Base-by-base conservation (phyloP, 2,329 filamentous ascomycete species). In the Diaporthe batatas region DNA sequence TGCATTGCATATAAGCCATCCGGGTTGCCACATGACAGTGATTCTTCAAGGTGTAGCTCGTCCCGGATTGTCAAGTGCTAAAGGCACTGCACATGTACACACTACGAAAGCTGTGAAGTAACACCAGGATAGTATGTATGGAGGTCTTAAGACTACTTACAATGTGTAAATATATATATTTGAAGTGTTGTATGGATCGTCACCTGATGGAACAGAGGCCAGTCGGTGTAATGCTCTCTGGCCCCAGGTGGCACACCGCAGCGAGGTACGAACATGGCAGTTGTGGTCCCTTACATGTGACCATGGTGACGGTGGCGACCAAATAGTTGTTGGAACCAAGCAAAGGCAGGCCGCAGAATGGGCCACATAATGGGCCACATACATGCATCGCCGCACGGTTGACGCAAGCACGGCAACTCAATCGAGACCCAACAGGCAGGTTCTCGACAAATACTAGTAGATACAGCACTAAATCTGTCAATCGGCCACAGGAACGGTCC, bases 401-500 rank as follows among this genome's bases (percentile, higher is more conserved):
- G 47, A 67, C 32, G 62, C 62, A 67, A 53, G 62, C 21, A 51
- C 44, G 62, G 62, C 62, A 65, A 42, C 42, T 47, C 49, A 23
- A 51, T 25, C 23, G 18, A 25, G 62, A 53, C 47, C 32, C 44
- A 67, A 25, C 29, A 49, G 32, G 18, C 47, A 39, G 47, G 62
- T 39, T 36, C 62, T 36, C 32, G 32, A 34, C 18, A 12, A 51
- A 44, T 36, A n/a, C n/a, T n/a, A 55, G 21, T 23, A 47, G 29
- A n/a, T 51, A 51, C 42, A 47, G 25, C 12, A 51, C 42, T 39
- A 65, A 39, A 70, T 39, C 21, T 70, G 42, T 39, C 32, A 32
- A 34, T 55, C 42, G 68, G 54, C 47, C 68, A 32, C 53, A 59
- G 67, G 67, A 58, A 69, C 53, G 67, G 67, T 47, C 47, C 67